Evolutionary conservation across 169 alveolate genomes (phyloP).

Genomic region (Plasmodium fragile): DNA sequence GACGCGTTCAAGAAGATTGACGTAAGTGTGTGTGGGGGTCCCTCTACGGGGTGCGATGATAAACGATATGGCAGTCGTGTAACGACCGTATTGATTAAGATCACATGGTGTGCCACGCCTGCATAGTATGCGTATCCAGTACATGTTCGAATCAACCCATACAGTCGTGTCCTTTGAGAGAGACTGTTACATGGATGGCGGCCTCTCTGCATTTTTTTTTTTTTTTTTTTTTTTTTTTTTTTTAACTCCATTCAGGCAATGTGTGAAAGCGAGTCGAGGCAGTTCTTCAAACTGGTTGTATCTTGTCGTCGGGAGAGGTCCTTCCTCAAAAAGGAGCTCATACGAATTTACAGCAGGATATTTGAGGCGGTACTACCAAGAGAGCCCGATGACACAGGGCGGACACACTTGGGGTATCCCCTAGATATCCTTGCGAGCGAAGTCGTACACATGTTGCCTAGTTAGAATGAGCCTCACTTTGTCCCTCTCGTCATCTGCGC

Average conservation of each 20-base stretch:
- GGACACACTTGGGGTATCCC: not conserved
- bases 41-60: not conserved
- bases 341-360: constrained; percentile 23
- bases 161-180: not conserved
- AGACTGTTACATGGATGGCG: not conserved
- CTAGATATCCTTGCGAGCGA: not conserved
- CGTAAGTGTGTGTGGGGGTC: not conserved
- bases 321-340: constrained; percentile 44
- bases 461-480: not conserved
- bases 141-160: not conserved
- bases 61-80: not conserved
- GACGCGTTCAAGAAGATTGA: constrained; percentile 61
- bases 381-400: not conserved
- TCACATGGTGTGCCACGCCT: not conserved
- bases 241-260: constrained; percentile 6
- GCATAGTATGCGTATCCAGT: not conserved
- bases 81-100: not conserved
- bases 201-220: not conserved
- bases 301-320: constrained; percentile 52
- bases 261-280: constrained; percentile 8
- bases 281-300: constrained; percentile 31
- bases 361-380: constrained; percentile 27
- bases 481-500: not conserved
- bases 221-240: constrained; percentile 13
- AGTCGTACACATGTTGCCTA: not conserved